Evolutionary conservation across 2,329 filamentous ascomycete genomes (phyloP), one percentile per base, ranked within the genome.

Genomic region (Colletotrichum destructivum): DNA sequence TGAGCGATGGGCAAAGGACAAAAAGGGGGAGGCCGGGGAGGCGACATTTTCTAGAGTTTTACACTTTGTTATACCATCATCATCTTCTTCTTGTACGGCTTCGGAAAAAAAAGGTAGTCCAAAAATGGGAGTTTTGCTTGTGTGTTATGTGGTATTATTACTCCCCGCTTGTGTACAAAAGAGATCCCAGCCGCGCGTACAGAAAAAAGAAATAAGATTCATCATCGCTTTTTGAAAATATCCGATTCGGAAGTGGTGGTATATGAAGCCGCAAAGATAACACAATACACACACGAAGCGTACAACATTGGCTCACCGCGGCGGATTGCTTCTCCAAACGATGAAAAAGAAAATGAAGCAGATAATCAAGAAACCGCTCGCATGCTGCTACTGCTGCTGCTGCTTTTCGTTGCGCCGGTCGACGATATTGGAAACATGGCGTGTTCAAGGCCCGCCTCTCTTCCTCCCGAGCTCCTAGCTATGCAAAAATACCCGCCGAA

Each of bases 121-220:
- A 73, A 68, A 38, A 73, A 73, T 71, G 18, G 71, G 71, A 73
- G 71, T 71, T 73, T 73, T 68, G 46, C 71, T 73, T 70, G 46
- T 31, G 46, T n/a, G 46, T 62, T 60, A 59, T 38, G n/a, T 49
- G 21, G 42, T 35, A 57, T 26, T 4, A 23, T 21, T 8, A 13
- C 23, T 7, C 7, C 23, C 23, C 15, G 26, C 9, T 40, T 60
- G 54, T 42, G 13, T 38, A 59, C 35, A 38, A 38, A 38, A 38
- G 6, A 42, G 13, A 62, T 5, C 13, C 31, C 38, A 18, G 15
- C 44, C n/a, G 31, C 31, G 46, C 15, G 51, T 46, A n/a, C 59
- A 47, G 8, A 26, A n/a, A 51, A 15, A 46, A 55, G 11, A 57
- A n/a, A 16, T 44, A 15, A 23, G 26, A 62, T 42, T 26, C 26